phyloP scores from a whole-genome alignment of 768 basidiomycete species.

The Suillus hirtellus region DNA sequence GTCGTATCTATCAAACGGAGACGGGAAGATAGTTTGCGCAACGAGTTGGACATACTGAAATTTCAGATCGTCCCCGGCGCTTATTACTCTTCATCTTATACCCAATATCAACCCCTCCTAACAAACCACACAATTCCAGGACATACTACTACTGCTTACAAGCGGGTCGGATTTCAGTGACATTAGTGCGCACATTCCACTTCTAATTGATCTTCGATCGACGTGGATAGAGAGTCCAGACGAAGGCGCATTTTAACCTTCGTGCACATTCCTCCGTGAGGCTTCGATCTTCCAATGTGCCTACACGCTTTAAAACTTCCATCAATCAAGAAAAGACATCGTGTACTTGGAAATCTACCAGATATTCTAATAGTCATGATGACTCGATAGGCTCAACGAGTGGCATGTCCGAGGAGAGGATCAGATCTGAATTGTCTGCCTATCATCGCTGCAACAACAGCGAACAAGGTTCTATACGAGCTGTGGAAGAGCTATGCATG shows the following conservation, averaged over 20 bases:
- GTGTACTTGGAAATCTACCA: constrained; percentile 21
- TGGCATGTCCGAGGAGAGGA: constrained; percentile 14
- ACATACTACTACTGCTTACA: constrained; percentile 2
- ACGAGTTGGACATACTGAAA: background rate
- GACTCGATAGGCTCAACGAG: constrained; percentile 34
- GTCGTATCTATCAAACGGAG: background rate
- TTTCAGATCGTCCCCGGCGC: constrained; percentile 38
- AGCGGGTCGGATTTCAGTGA: constrained; percentile 44
- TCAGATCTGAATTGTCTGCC: constrained; percentile 1
- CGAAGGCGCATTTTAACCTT: constrained; percentile 56
- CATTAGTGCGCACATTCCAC: constrained; percentile 44
- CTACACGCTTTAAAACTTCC: background rate
- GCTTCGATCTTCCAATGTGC: constrained; percentile 7
- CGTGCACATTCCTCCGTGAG: constrained; percentile 66
- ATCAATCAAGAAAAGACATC: background rate
- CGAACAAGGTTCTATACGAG: constrained; percentile 50
- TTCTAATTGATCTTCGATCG: constrained; percentile 58
- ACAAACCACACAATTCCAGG: background rate
- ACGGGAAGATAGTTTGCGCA: background rate
- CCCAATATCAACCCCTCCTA: constrained; percentile 35
- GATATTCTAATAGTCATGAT: constrained; percentile 32
- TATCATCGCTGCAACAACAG: constrained; percentile 43
- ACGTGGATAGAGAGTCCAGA: background rate
- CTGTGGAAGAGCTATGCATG: constrained; percentile 34
- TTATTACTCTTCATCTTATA: constrained; percentile 62